Evolutionary conservation across 441 rosid species (phyloP).

Genomic region (Syzygium syzygioides): DNA sequence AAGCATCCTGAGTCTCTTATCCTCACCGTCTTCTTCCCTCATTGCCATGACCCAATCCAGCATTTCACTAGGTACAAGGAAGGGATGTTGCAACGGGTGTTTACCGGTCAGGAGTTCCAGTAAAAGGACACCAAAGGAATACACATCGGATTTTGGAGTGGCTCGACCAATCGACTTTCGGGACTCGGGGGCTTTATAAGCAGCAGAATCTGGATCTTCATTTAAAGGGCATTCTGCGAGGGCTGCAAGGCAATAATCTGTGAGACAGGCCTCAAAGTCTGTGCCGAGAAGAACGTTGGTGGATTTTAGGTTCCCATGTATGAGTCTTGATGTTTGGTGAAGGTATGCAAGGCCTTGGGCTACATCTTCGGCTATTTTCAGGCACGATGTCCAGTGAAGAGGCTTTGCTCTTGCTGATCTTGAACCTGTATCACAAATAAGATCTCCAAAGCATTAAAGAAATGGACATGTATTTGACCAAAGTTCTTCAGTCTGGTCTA

Average conservation of each 20-base stretch:
- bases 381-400: slow-evolving; percentile 93
- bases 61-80: slow-evolving; percentile 43
- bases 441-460: not conserved
- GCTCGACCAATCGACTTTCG: slow-evolving; percentile 37
- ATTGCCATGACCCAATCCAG: slow-evolving; percentile 63
- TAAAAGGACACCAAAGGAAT: slow-evolving; percentile 70
- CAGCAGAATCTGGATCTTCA: slow-evolving; percentile 11
- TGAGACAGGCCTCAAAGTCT: slow-evolving; percentile 79
- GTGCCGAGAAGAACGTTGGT: slow-evolving; percentile 74
- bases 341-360: slow-evolving; percentile 76
- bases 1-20: slow-evolving; percentile 61
- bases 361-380: slow-evolving; percentile 95
- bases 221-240: slow-evolving; percentile 23
- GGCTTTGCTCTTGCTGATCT: slow-evolving; percentile 79
- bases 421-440: slow-evolving; percentile 36
- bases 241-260: slow-evolving; percentile 64
- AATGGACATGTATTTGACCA: not conserved
- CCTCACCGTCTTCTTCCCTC: slow-evolving; percentile 52
- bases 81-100: slow-evolving; percentile 62
- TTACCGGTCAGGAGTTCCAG: slow-evolving; percentile 74
- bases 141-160: slow-evolving; percentile 67
- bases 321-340: slow-evolving; percentile 65
- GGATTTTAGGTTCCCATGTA: slow-evolving; percentile 84
- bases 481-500: not conserved
- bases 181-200: slow-evolving; percentile 69